A percentile compares a stretch with the other conserved stretches of the same genome.
phyloP scores from a whole-genome alignment of 495 filamentous ascomycete species.

The Xylaria nigripes region DNA sequence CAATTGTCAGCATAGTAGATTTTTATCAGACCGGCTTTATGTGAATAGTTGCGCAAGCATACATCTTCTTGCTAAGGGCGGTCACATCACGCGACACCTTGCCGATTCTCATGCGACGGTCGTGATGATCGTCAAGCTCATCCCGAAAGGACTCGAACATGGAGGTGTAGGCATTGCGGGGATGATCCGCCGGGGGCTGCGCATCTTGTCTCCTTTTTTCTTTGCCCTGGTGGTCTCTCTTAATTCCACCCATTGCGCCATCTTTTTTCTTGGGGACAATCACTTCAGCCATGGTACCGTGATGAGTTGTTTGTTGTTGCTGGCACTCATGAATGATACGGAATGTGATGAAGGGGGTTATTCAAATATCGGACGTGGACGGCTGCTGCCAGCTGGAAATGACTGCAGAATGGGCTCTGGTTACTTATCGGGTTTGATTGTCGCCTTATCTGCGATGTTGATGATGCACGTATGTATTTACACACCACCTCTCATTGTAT shows the following conservation, averaged over 20 bases:
- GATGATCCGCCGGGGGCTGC: constrained; percentile 20
- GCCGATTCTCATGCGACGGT: constrained; percentile 79
- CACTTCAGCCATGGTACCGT: constrained; percentile 20
- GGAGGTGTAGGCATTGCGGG: constrained; percentile 49
- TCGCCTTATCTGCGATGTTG: no score
- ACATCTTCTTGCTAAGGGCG: constrained; percentile 95
- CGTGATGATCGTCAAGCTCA: constrained; percentile 91
- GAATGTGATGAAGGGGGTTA: no score
- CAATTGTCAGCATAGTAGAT: neutral
- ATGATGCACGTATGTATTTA: no score
- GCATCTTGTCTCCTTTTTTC: constrained; percentile 31
- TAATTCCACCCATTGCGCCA: constrained; percentile 39
- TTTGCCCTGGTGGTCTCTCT: constrained; percentile 55
- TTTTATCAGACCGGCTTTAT: neutral
- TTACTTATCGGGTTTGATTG: no score
- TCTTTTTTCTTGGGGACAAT: constrained; percentile 21
- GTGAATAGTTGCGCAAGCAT: constrained; percentile 15
- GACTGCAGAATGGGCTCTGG: no score
- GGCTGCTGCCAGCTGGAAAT: no score
- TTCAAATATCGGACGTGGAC: no score
- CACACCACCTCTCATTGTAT: no score
- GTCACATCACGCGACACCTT: constrained; percentile 89
- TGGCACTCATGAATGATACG: no score
- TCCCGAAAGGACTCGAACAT: constrained; percentile 81
- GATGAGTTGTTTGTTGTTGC: neutral